Percentiles rank a stretch among this genome's conserved stretches.
These are phyloP conservation scores for Tulasnella calospora DNA, from an alignment of 768 basidiomycete species.

Conservation along the genomic window DNA sequence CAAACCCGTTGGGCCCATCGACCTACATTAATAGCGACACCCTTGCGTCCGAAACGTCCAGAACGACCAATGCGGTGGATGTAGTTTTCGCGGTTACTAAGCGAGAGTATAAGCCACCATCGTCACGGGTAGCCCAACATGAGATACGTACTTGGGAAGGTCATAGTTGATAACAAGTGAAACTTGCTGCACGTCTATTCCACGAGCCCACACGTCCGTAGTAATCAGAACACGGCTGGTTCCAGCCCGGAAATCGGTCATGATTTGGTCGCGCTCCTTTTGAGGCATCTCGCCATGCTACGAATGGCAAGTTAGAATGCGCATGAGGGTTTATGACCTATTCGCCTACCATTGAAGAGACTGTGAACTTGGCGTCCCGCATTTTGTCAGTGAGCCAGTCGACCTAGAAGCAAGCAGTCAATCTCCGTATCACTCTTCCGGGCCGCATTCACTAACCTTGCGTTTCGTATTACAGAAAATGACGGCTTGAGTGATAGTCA, in stretches of 20 bases:
- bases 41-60: constrained; percentile 97
- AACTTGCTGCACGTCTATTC: constrained; percentile 48
- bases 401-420: constrained; percentile 28
- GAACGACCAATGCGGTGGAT: constrained; percentile 99
- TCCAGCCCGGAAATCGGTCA: constrained; percentile 41
- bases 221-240: constrained; percentile 40
- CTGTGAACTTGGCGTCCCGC: constrained; percentile 45
- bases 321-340: neutral
- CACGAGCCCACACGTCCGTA: constrained; percentile 45
- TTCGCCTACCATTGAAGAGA: constrained; percentile 33
- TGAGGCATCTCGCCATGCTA: constrained; percentile 40
- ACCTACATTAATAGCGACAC: constrained; percentile 96
- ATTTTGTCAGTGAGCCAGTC: constrained; percentile 50
- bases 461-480: constrained; percentile 49
- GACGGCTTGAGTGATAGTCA: constrained; percentile 49
- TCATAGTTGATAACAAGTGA: constrained; percentile 47
- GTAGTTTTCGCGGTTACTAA: constrained; percentile 95
- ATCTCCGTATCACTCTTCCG: neutral
- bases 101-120: constrained; percentile 6
- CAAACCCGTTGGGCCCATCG: neutral
- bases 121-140: neutral
- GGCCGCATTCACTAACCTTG: constrained; percentile 36
- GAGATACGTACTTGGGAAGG: constrained; percentile 34
- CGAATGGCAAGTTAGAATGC: neutral
- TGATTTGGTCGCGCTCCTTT: constrained; percentile 40